Base-by-base conservation (phyloP, 2,329 filamentous ascomycete species). In the Botrytis deweyae region DNA sequence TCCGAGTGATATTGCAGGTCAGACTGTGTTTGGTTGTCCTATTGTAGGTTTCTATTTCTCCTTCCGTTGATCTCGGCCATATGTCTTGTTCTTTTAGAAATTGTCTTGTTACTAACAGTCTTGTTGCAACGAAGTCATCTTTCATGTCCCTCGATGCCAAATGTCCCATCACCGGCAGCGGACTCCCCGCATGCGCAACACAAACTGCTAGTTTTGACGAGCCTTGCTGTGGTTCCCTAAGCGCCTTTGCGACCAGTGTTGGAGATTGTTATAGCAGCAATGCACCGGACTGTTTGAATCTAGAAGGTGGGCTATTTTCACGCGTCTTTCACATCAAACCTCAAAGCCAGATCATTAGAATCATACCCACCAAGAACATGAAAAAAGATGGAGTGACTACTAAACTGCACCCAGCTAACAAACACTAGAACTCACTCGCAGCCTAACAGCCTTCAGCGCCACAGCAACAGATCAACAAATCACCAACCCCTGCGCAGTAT, bases 401-500 rank as follows among this genome's bases (percentile, higher is more conserved):
- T 44, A 29, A 8, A n/a, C 1, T 6, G n/a, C n/a, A 72, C 4
- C n/a, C 42, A 16, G 33, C n/a, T 38, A 62, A 62, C 22, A 7
- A 40, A 40, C 7, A 33, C 5, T 33, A 72, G 71, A 64, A 38
- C 71, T 72, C 6, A 68, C 71, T 1, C 20, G 38, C 36, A 68
- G 63, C 63, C 22, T 72, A 33, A 72, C 61, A 16, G 59, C 46
- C 4, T 66, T 72, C 61, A 64, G 70, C 33, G 71, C 63, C 9
- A 72, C 63, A 22, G 71, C 71, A 20, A 68, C 63, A 18, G 63
- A 68, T 22, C 16, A 33, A 16, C 33, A 58, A 18, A 33, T 61
- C 33, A 72, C 63, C 71, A 58, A 72, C 29, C 71, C 71, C 20
- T 72, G 71, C 25, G 71, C 63, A 16, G n/a, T 29, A 61, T 72